These are phyloP conservation scores for Helichrysum umbraculigerum DNA, from an alignment of 129 eudicot genomes.

Conservation along the genomic window DNA sequence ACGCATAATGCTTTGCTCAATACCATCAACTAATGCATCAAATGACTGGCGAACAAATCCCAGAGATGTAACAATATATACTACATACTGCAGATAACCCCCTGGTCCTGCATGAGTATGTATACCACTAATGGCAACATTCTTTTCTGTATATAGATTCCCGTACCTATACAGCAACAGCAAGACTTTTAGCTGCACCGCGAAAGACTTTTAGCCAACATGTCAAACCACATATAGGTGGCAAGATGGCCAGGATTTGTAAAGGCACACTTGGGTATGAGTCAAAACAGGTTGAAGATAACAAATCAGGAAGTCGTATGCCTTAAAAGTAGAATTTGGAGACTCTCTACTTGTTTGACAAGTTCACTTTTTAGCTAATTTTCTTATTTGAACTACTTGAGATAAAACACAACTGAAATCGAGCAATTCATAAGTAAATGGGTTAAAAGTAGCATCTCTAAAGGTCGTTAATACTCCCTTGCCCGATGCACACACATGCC, in stretches of 20 bases:
- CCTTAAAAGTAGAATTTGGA: neutral
- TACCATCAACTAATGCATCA: slow-evolving; percentile 95
- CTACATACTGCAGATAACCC: slow-evolving; percentile 96
- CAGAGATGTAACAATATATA: slow-evolving; percentile 90
- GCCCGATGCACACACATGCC: neutral
- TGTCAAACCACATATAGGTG: neutral
- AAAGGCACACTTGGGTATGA: neutral
- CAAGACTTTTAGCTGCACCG: slow-evolving; percentile 17
- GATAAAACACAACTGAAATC: neutral
- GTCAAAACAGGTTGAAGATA: neutral
- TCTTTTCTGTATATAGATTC: slow-evolving; percentile 75
- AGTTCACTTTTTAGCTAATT: neutral
- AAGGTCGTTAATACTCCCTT: neutral
- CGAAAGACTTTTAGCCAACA: neutral
- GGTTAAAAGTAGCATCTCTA: neutral
- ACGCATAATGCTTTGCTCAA: slow-evolving; percentile 83
- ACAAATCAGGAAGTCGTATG: neutral
- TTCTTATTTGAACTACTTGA: neutral
- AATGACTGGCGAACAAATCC: slow-evolving; percentile 97
- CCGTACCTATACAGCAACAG: slow-evolving; percentile 63
- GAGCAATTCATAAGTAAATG: neutral
- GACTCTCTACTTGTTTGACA: neutral
- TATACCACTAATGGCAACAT: slow-evolving; percentile 96
- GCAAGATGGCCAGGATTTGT: no score
- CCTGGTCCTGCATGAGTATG: slow-evolving; percentile 99